Conservation (phyloP, 176 grass and related monocot genomes). For the Poa annua region DNA sequence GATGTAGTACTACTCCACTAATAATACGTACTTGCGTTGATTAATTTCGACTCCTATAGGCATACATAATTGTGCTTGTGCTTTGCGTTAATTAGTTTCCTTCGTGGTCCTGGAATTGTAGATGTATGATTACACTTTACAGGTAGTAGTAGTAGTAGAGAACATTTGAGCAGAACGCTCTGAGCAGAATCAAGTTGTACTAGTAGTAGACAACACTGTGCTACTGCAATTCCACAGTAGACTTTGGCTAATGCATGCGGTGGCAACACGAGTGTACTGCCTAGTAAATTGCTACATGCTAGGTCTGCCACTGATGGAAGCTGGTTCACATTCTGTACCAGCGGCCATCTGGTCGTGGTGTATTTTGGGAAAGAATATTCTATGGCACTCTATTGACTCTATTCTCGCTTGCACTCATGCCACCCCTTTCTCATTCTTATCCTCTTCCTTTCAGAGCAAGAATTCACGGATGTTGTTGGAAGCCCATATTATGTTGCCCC, state of each 20-base stretch:
- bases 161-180: background rate
- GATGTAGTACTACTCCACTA: background rate
- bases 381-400: background rate
- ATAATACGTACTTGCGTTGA: background rate
- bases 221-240: background rate
- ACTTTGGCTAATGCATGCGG: background rate
- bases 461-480: constrained; percentile 90
- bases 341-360: background rate
- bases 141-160: background rate
- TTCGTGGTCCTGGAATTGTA: background rate
- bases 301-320: background rate
- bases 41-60: background rate
- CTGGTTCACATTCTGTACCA: constrained; percentile 8
- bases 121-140: background rate
- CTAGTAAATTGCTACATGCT: background rate
- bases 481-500: constrained; percentile 95
- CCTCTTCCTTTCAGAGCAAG: constrained; percentile 57
- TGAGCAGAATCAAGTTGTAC: background rate
- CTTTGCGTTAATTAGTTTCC: background rate
- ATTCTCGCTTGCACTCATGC: background rate
- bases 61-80: constrained; percentile 6
- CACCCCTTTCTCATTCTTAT: background rate
- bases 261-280: background rate
- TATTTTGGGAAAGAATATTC: constrained; percentile 14
- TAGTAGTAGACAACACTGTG: too few relatives aligned